These are phyloP conservation scores for Baeospora myosura DNA, from an alignment of 1,284 basidiomycete genomes.

Conservation along the genomic window DNA sequence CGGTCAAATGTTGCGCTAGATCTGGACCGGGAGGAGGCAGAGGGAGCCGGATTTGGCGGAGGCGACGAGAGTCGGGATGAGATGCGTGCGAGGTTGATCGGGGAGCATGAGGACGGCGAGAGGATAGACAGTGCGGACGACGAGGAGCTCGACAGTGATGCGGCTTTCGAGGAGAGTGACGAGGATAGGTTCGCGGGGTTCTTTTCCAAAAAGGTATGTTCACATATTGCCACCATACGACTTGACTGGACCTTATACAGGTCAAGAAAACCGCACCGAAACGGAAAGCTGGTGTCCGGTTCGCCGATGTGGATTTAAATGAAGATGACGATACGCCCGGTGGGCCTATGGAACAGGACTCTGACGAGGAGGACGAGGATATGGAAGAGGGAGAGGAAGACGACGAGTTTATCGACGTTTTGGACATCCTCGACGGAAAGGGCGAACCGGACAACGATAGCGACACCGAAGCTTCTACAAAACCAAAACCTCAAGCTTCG, in stretches of 20 bases:
- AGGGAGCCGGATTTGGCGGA: conserved; percentile 30
- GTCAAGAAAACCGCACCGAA: conserved; percentile 9
- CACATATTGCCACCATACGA: conserved; percentile 15
- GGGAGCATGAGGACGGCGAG: conserved; percentile 52
- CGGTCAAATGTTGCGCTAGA: conserved; percentile 48
- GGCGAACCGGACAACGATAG: conserved; percentile 39
- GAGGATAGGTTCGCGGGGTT: conserved; percentile 74
- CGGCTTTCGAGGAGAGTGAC: conserved; percentile 76
- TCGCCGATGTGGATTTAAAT: conserved; percentile 58
- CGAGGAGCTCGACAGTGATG: conserved; percentile 76
- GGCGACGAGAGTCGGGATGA: conserved; percentile 32
- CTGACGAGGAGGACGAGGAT: conserved; percentile 27
- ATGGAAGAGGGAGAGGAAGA: conserved; percentile 49
- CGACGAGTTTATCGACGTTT: conserved; percentile 58
- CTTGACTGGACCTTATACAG: conserved; percentile 11
- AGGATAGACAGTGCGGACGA: conserved; percentile 61
- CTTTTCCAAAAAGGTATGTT: conserved; percentile 36
- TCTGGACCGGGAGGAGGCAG: conserved; percentile 50
- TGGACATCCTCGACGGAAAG: conserved; percentile 63
- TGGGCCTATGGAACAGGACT: conserved; percentile 10
- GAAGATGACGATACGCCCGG: conserved; percentile 43
- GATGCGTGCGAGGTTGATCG: conserved; percentile 46
- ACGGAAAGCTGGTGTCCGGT: conserved; percentile 27
- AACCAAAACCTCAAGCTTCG: conserved; percentile 13
- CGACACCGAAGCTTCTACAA: conserved; percentile 26